These are phyloP conservation scores for Musa beccarii DNA, from an alignment of 176 grass and related monocot genomes.

Conservation along the genomic window DNA sequence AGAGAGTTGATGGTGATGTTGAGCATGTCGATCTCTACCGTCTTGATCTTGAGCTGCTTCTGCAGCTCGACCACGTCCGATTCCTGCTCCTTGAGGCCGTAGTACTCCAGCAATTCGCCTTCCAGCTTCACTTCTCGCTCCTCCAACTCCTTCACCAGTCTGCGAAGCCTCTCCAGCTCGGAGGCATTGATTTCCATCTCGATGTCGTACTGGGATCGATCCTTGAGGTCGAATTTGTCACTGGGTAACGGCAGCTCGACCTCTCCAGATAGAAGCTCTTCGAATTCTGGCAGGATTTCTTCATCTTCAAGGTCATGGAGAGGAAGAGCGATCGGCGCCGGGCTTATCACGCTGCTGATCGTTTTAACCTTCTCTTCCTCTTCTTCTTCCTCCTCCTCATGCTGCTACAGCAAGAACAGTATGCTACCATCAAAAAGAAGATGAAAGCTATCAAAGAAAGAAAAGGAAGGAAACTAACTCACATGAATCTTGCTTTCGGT, in stretches of 20 bases:
- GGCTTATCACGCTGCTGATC: conserved; percentile 63
- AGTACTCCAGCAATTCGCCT: conserved; percentile 71
- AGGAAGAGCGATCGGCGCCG: conserved; percentile 12
- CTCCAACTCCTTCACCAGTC: conserved; percentile 49
- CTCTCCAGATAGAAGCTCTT: conserved; percentile 68
- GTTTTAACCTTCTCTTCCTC: conserved; percentile 59
- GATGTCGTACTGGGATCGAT: conserved; percentile 45
- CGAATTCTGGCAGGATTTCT: conserved; percentile 66
- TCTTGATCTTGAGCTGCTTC: conserved; percentile 82
- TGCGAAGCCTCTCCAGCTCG: conserved; percentile 60
- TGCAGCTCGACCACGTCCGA: conserved; percentile 61
- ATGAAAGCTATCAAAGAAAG: neutral
- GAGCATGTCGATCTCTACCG: conserved; percentile 65
- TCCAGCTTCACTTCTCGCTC: conserved; percentile 86
- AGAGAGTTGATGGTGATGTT: conserved; percentile 57
- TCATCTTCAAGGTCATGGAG: conserved; percentile 30
- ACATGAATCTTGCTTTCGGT: conserved; percentile 39
- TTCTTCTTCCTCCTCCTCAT: conserved; percentile 49
- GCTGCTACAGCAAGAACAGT: conserved; percentile 18
- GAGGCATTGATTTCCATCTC: conserved; percentile 35
- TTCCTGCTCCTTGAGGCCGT: conserved; percentile 91
- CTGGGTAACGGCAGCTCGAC: conserved; percentile 53
- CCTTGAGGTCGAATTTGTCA: conserved; percentile 61
- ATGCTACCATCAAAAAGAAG: neutral
- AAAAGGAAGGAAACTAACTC: conserved; percentile 10